phyloP scores from a whole-genome alignment of 2,329 filamentous ascomycete genomes.

The Colletotrichum lindemuthianum region DNA sequence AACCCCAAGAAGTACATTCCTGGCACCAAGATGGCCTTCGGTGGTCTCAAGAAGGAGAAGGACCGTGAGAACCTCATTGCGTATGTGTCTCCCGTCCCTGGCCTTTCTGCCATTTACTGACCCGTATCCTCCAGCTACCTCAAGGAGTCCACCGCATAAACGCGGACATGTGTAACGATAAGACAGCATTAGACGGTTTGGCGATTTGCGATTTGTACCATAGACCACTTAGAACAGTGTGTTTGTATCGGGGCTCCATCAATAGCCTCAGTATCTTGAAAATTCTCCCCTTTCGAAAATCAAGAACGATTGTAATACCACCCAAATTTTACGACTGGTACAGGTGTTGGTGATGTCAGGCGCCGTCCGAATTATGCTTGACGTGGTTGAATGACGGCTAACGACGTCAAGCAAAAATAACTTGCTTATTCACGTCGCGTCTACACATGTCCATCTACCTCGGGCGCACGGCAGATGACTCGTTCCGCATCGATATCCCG shows the following conservation, averaged over 20 bases:
- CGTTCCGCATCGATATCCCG: conserved; percentile 17
- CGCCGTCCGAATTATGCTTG: not conserved
- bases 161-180: conserved; percentile 39
- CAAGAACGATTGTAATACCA: conserved; percentile 23
- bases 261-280: conserved; percentile 24
- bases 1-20: conserved; percentile 99
- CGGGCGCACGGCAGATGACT: conserved; percentile 18
- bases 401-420: not conserved
- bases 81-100: conserved; percentile 65
- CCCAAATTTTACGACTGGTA: not conserved
- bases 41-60: conserved; percentile 99
- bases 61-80: conserved; percentile 99
- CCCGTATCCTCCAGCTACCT: conserved; percentile 64
- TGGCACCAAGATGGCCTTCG: conserved; percentile 99
- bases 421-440: conserved; percentile 20
- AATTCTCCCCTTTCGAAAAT: conserved; percentile 33
- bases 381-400: too few relatives aligned
- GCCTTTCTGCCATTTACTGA: conserved; percentile 38
- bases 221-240: conserved; percentile 42
- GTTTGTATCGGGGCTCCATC: conserved; percentile 21
- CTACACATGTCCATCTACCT: not conserved
- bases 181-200: conserved; percentile 44
- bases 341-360: conserved; percentile 20
- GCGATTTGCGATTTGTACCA: conserved; percentile 41
- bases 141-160: conserved; percentile 76